Percentiles rank a stretch among this genome's conserved stretches.
Evolutionary conservation across 225 moss, liverwort and hornwort genomes (phyloP).

Genomic region (Physcomitrium patens): DNA sequence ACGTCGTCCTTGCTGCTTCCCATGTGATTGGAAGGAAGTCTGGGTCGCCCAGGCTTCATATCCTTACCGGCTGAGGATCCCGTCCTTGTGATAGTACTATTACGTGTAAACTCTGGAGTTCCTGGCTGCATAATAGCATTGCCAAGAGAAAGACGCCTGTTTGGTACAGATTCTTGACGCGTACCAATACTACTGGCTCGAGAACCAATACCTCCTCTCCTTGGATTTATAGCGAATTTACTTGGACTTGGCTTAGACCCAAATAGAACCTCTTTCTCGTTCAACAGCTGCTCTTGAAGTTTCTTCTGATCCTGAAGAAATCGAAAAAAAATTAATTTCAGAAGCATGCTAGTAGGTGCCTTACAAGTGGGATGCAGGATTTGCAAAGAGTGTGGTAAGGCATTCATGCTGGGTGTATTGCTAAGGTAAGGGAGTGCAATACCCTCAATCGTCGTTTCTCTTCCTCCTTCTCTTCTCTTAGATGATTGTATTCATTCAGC

Average conservation of each 20-base stretch:
- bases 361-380: too few species aligned
- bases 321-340: background rate
- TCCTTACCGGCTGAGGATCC: conserved; percentile 54
- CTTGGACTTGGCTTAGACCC: conserved; percentile 92
- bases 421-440: background rate
- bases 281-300: conserved; percentile 83
- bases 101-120: conserved; percentile 68
- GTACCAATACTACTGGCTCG: conserved; percentile 72
- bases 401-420: too few species aligned
- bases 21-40: conserved; percentile 75
- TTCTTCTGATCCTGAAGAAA: conserved; percentile 78
- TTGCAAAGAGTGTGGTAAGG: too few species aligned
- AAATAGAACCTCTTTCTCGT: conserved; percentile 84
- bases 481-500: conserved; percentile 91
- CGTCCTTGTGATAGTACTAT: conserved; percentile 60
- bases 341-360: background rate
- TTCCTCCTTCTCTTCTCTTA: conserved; percentile 91
- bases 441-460: conserved; percentile 91
- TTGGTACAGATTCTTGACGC: conserved; percentile 46
- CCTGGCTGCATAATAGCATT: conserved; percentile 72
- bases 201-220: conserved; percentile 65
- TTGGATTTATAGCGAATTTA: conserved; percentile 59
- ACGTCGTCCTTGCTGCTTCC: conserved; percentile 80
- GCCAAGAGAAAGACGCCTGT: conserved; percentile 77
- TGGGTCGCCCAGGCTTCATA: conserved; percentile 45